Evolutionary conservation across 2,329 filamentous ascomycete genomes (phyloP), one percentile per base, ranked within the genome.

Genomic region (Pseudopyricularia cyperi): DNA sequence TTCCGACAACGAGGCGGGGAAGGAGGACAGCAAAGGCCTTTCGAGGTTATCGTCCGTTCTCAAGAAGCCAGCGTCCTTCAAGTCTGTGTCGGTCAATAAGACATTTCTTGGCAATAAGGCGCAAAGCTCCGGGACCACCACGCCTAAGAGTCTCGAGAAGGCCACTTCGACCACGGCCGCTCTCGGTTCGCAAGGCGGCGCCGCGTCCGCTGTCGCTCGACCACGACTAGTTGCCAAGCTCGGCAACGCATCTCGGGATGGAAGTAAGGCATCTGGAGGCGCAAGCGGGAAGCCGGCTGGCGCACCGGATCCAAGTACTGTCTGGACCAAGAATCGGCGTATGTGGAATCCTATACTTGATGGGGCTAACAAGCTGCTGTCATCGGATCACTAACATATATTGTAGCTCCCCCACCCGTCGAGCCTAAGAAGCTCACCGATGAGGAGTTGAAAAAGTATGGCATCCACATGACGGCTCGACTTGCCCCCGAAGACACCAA

Each of bases 311-410:
- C 75, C 79, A 30, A 86, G 72, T 65, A 84, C 77, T 51, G 87
- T 94, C 39, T 94, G 88, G 88, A 94, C 93, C 70, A 90, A 89
- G 68, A 94, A 93, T 65, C 77, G 83, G 72, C 85, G 87, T 85
- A 77, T 64, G 83, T 71, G 30, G 30, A 30, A 30, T 51, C 8
- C 17, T 17, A 14, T 15, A 11, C 2, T 6, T 15, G 5, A 24
- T 14, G 22, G 19, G 22, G 12, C 2, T 50, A 2, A 9, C 9
- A 3, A 28, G 15, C 22, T 28, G 6, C 3, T n/a, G 17, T 4
- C 8, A 11, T 17, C 14, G 15, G 2, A 15, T 37, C 14, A 15
- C 59, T 37, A 51, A 30, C 30, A 42, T 34, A n/a, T 28, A 17
- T 5, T 17, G n/a, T 58, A 85, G 80, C 80, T 50, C 72, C 74